These are phyloP conservation scores for Tricholoma sp. DNA, from an alignment of 768 basidiomycete genomes.

Conservation along the genomic window DNA sequence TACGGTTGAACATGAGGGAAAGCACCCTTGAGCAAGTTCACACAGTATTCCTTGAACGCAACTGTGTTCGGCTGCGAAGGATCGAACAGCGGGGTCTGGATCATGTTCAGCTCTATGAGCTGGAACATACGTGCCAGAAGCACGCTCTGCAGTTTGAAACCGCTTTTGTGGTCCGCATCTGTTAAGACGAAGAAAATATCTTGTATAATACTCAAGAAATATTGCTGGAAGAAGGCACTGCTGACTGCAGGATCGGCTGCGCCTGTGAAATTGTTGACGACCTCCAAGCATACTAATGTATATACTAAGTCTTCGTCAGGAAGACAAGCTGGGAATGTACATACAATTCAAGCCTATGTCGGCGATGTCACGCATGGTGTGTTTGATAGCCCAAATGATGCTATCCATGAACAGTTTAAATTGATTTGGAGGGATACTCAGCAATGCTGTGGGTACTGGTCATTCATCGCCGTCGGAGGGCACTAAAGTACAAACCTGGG, in stretches of 20 bases:
- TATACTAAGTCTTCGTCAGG: slow-evolving; percentile 3
- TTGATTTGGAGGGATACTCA: slow-evolving; percentile 79
- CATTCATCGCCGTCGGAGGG: not conserved
- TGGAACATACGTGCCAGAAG: slow-evolving; percentile 93
- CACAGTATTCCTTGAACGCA: slow-evolving; percentile 83
- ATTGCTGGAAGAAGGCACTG: slow-evolving; percentile 94
- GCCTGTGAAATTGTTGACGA: slow-evolving; percentile 89
- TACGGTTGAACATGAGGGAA: slow-evolving; percentile 91
- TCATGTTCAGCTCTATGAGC: slow-evolving; percentile 75
- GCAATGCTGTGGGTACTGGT: slow-evolving; percentile 49
- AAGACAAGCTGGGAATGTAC: slow-evolving; percentile 16
- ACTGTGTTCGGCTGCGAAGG: slow-evolving; percentile 68
- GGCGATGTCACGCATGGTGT: slow-evolving; percentile 97
- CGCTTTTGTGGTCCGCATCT: slow-evolving; percentile 98
- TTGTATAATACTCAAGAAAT: slow-evolving; percentile 87
- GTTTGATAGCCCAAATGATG: slow-evolving; percentile 98
- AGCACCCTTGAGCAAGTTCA: slow-evolving; percentile 77
- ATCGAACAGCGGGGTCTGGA: slow-evolving; percentile 83
- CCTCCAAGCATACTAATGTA: slow-evolving; percentile 76
- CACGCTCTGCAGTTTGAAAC: slow-evolving; percentile 91
- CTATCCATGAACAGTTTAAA: slow-evolving; percentile 99
- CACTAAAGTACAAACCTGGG: slow-evolving; percentile 56
- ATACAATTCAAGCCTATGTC: slow-evolving; percentile 80
- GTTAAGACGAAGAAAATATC: slow-evolving; percentile 97
- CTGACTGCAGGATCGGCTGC: slow-evolving; percentile 64